phyloP scores from a whole-genome alignment of 495 filamentous ascomycete species.

The Penicilliopsis zonata region DNA sequence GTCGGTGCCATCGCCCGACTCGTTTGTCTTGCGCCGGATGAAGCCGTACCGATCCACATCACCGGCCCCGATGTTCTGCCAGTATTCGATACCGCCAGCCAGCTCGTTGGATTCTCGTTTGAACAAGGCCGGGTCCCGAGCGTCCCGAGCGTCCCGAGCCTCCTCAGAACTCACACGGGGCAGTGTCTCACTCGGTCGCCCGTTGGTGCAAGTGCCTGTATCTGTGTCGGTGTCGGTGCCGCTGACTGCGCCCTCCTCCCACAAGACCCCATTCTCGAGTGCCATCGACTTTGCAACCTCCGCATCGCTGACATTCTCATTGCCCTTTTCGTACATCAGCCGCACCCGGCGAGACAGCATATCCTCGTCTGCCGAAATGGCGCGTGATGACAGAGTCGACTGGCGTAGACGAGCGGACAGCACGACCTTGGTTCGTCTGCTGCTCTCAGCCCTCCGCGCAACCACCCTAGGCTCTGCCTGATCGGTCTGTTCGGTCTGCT shows the following conservation, averaged over 20 bases:
- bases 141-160: background rate
- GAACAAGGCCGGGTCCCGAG: constrained; percentile 12
- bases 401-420: constrained; percentile 25
- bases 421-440: too few relatives aligned
- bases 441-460: constrained; percentile 15
- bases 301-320: constrained; percentile 40
- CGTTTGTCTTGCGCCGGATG: constrained; percentile 46
- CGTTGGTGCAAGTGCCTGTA: constrained; percentile 16
- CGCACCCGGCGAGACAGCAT: constrained; percentile 80
- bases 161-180: constrained; percentile 9
- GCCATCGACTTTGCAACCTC: constrained; percentile 32
- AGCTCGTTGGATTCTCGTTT: constrained; percentile 45
- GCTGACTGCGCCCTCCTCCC: constrained; percentile 41
- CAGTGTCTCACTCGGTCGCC: constrained; percentile 8
- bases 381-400: constrained; percentile 19
- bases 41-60: constrained; percentile 95
- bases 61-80: constrained; percentile 77
- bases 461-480: constrained; percentile 5
- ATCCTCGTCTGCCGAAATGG: constrained; percentile 64
- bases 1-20: constrained; percentile 23
- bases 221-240: constrained; percentile 28
- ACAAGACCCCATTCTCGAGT: constrained; percentile 43
- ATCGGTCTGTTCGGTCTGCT: too few relatives aligned
- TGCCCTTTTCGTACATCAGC: constrained; percentile 77
- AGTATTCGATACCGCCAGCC: constrained; percentile 87